phyloP scores from a whole-genome alignment of 176 grass and related monocot genomes.

The Rhynchospora pubera region DNA sequence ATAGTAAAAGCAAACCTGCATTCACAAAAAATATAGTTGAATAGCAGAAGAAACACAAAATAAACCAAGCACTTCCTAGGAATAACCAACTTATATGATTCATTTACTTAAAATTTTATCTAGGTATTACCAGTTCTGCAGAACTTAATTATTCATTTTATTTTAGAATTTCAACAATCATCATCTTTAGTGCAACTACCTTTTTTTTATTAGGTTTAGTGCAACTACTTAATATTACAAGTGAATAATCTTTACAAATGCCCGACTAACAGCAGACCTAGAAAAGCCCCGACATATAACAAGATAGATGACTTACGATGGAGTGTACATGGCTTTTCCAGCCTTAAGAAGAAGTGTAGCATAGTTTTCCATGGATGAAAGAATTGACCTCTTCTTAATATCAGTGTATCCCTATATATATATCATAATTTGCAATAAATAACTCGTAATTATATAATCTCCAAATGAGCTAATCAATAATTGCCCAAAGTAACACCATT shows the following conservation, averaged over 20 bases:
- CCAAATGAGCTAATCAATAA: not conserved
- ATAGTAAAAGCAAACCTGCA: constrained; percentile 65
- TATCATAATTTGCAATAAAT: constrained; percentile 7
- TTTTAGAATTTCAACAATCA: not conserved
- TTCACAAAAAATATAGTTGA: not conserved
- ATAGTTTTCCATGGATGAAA: constrained; percentile 80
- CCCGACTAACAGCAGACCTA: not conserved
- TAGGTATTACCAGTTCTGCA: not conserved
- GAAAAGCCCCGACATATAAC: not conserved
- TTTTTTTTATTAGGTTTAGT: too few species aligned
- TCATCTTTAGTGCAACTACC: not conserved
- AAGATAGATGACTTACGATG: constrained; percentile 41
- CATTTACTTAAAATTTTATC: not conserved
- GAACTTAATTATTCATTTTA: not conserved
- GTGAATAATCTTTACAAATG: not conserved
- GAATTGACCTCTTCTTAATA: constrained; percentile 93
- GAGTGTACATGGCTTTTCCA: constrained; percentile 58
- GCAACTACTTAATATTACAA: not conserved
- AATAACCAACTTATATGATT: too few species aligned
- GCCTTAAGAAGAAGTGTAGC: constrained; percentile 73
- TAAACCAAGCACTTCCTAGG: not conserved
- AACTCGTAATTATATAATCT: not conserved
- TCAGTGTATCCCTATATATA: constrained; percentile 68
- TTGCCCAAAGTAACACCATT: not conserved
- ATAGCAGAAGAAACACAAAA: not conserved